phyloP scores from a whole-genome alignment of 2,329 filamentous ascomycete species.

The Basipetospora sp. region DNA sequence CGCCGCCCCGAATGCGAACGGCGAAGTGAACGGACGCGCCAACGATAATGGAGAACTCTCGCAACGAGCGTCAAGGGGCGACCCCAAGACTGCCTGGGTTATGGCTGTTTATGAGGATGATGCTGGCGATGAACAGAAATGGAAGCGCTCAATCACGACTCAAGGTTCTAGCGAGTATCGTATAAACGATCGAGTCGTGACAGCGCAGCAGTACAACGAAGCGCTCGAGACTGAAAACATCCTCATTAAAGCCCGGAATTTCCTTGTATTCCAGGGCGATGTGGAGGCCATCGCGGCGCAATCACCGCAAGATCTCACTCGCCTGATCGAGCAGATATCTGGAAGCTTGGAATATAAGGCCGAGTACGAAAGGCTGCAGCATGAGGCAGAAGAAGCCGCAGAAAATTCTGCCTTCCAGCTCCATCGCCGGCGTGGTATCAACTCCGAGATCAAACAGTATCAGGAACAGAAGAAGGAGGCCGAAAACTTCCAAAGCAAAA shows the following conservation, averaged over 20 bases:
- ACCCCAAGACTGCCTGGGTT: conserved; percentile 93
- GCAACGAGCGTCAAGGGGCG: conserved; percentile 54
- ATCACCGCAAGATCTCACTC: conserved; percentile 82
- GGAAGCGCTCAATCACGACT: conserved; percentile 88
- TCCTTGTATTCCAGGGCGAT: conserved; percentile 95
- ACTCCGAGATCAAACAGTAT: conserved; percentile 94
- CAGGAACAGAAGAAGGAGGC: conserved; percentile 93
- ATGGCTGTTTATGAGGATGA: conserved; percentile 99
- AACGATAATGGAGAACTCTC: conserved; percentile 44
- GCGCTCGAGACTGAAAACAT: conserved; percentile 89
- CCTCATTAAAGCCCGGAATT: conserved; percentile 92
- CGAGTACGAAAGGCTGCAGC: conserved; percentile 84
- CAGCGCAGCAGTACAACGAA: conserved; percentile 83
- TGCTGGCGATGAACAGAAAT: conserved; percentile 82
- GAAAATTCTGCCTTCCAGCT: conserved; percentile 84
- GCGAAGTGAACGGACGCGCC: conserved; percentile 45
- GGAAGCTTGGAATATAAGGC: conserved; percentile 88
- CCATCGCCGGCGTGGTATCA: conserved; percentile 80
- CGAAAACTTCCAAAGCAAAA: conserved; percentile 82
- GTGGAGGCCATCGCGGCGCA: conserved; percentile 94
- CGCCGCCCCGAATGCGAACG: conserved; percentile 43
- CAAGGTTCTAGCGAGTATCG: conserved; percentile 85
- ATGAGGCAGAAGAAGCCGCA: conserved; percentile 68
- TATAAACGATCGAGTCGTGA: conserved; percentile 84
- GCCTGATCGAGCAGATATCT: conserved; percentile 92